Evolutionary conservation across 1,284 basidiomycete genomes (phyloP), one percentile per base, ranked within the genome.

Genomic region (Wallemia ichthyophaga): DNA sequence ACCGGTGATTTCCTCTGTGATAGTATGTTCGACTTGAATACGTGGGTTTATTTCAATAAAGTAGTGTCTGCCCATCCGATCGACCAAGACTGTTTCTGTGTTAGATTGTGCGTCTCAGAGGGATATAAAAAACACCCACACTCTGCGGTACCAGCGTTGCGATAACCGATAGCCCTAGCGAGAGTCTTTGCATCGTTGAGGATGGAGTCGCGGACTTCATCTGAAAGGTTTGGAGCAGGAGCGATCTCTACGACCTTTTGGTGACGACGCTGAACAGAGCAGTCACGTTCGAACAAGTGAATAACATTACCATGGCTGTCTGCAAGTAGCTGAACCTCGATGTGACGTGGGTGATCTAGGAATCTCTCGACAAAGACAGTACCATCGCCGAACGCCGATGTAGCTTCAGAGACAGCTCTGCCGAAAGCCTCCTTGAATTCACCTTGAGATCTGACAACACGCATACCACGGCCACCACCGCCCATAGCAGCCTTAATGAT

Each of bases 181-280:
- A 96, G 76, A 73, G 83, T 94, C 73, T 95, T 86, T n/a, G 92
- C 92, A 67, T 95, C 89, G 58, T 71, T 66, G 59, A 91, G 73
- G 66, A 98, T 89, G 17, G 81, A 82, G 67, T 89, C 81, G 60
- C 92, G 82, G 61, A 92, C 76, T 66, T 88, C 82, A 64, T 96
- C 89, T 56, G 84, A 80, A 59, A 98, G 78, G 70, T 94, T 86
- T 57, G 83, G 87, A 24, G 94, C 92, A 28, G 94, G 94, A 0
- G 94, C 94, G 58, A 96, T 88, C 72, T 99, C 94, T 63, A 99
- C 94, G 63, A 98, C 91, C 72, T 98, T 96, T 71, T 98, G 92
- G 72, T 98, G 91, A 62, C 92, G 79, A 65, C 92, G 77, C 71
- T 98, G 92, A 26, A 98, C 92, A 26, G 92, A 96, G 71, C 92